These are phyloP conservation scores for Fusarium azukiicola DNA, from an alignment of 2,329 filamentous ascomycete species.

Conservation along the genomic window DNA sequence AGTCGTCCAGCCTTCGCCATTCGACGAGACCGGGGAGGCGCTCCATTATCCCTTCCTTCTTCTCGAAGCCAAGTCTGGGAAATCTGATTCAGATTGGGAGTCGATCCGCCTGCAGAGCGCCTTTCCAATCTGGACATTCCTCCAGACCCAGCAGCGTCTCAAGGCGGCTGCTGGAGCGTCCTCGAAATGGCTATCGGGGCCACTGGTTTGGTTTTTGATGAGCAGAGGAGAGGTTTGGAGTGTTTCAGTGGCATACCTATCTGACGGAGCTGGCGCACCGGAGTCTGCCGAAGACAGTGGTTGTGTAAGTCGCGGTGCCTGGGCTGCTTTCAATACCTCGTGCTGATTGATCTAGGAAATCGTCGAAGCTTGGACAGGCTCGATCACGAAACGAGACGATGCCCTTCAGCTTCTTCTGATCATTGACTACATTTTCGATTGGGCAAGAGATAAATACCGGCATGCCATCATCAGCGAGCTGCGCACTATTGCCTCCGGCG, in stretches of 20 bases:
- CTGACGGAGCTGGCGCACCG: too few species aligned
- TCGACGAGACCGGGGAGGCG: slow-evolving; percentile 16
- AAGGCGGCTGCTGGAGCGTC: not conserved
- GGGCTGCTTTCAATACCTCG: too few species aligned
- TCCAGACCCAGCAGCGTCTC: slow-evolving; percentile 19
- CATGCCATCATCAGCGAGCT: slow-evolving; percentile 30
- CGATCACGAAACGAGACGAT: slow-evolving; percentile 17
- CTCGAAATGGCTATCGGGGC: slow-evolving; percentile 5
- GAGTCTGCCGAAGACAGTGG: too few species aligned
- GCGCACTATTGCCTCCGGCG: not conserved
- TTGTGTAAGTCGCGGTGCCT: too few species aligned
- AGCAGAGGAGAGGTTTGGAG: slow-evolving; percentile 32
- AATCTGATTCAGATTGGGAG: slow-evolving; percentile 21
- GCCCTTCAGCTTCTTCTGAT: slow-evolving; percentile 34
- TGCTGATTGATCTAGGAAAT: slow-evolving; percentile 15
- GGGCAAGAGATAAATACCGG: slow-evolving; percentile 36
- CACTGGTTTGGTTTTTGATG: slow-evolving; percentile 30
- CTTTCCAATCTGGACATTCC: slow-evolving; percentile 36
- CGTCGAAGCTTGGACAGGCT: slow-evolving; percentile 29
- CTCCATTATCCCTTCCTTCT: slow-evolving; percentile 28
- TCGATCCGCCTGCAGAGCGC: slow-evolving; percentile 40
- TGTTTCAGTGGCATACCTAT: slow-evolving; percentile 3
- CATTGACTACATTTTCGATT: slow-evolving; percentile 40
- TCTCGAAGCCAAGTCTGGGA: slow-evolving; percentile 27
- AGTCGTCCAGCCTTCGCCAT: not conserved